These are phyloP conservation scores for Zizania palustris DNA, from an alignment of 202 grass and related monocot species.

Conservation along the genomic window DNA sequence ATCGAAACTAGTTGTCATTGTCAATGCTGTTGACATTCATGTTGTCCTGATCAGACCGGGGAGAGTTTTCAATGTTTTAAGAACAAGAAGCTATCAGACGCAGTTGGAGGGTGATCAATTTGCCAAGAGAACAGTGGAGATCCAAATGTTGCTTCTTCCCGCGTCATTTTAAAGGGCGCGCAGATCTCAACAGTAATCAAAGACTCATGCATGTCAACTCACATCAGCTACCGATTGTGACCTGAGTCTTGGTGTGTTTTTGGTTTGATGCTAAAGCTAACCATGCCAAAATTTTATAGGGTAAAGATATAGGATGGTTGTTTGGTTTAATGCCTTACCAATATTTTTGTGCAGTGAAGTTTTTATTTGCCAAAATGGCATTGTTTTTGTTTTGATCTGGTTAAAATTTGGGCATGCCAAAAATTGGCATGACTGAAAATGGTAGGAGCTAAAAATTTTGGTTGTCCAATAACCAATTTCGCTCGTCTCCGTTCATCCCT, in stretches of 20 bases:
- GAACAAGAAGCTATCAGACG: background rate
- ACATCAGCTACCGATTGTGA: background rate
- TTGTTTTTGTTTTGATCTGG: no score
- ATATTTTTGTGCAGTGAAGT: no score
- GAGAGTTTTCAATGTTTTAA: background rate
- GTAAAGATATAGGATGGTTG: no score
- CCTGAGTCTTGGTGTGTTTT: background rate
- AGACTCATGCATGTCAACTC: constrained; percentile 5
- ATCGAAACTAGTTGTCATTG: constrained; percentile 9
- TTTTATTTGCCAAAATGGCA: no score
- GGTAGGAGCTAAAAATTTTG: no score
- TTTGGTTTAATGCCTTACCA: no score
- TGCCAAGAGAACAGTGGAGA: background rate
- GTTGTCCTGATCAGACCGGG: background rate
- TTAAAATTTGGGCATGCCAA: no score
- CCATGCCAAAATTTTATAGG: no score
- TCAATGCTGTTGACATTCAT: background rate
- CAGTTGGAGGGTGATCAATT: background rate
- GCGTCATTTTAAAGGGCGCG: background rate
- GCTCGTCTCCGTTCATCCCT: no score
- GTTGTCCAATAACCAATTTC: no score
- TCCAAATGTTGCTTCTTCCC: background rate
- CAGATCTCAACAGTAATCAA: background rate
- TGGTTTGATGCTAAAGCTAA: no score
- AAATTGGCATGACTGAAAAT: no score